These are phyloP conservation scores for Backusella mclennaniae DNA, from an alignment of 192 early-diverging fungal genomes.

Conservation along the genomic window DNA sequence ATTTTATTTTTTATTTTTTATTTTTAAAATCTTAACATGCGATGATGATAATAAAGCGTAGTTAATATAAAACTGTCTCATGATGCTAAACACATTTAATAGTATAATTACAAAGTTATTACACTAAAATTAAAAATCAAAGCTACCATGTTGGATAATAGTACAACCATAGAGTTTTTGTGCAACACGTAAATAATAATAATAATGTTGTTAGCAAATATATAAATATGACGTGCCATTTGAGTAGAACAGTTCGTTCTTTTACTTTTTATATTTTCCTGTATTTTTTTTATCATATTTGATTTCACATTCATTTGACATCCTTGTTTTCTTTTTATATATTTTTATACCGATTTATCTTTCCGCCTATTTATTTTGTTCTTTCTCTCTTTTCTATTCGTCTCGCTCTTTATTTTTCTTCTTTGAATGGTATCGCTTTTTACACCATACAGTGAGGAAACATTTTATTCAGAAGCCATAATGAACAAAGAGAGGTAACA, in stretches of 20 bases:
- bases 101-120: neutral
- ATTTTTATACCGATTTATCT: neutral
- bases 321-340: neutral
- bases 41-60: neutral
- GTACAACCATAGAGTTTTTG: neutral
- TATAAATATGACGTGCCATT: neutral
- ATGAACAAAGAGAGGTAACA: conserved; percentile 6
- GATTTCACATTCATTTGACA: neutral
- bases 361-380: neutral
- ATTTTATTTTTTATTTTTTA: neutral
- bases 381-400: neutral
- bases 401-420: neutral
- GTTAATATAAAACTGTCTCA: neutral
- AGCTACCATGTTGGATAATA: neutral
- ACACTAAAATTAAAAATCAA: neutral
- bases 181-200: neutral
- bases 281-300: neutral
- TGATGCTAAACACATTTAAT: neutral
- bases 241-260: neutral
- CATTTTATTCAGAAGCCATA: neutral
- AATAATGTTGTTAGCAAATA: neutral
- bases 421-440: conserved; percentile 1
- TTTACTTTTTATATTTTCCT: neutral
- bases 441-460: neutral
- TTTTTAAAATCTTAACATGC: neutral